Conservation (phyloP, 345 rosid species). For the Odontarrhena argentea region DNA sequence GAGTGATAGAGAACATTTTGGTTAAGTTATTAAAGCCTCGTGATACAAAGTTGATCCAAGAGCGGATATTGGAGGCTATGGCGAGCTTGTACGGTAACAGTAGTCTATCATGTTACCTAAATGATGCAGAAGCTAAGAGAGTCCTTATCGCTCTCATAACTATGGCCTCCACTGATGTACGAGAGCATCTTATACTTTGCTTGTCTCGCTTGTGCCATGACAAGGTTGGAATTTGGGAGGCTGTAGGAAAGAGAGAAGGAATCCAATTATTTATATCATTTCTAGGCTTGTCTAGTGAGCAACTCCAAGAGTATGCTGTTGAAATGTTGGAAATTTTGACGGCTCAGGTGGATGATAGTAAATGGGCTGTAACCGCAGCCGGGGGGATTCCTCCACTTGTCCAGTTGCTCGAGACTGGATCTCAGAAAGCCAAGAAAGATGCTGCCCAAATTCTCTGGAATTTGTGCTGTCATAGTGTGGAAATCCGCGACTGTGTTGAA, state of each 20-base stretch:
- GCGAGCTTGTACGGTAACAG: slow-evolving; percentile 80
- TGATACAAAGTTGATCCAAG: slow-evolving; percentile 67
- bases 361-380: slow-evolving; percentile 96
- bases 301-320: slow-evolving; percentile 86
- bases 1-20: slow-evolving; percentile 57
- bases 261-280: slow-evolving; percentile 76
- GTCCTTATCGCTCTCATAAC: slow-evolving; percentile 78
- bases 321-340: slow-evolving; percentile 69
- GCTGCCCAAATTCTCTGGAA: slow-evolving; percentile 77
- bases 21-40: slow-evolving; percentile 65
- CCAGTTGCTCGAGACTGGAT: slow-evolving; percentile 78
- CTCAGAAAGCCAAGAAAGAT: slow-evolving; percentile 79
- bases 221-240: slow-evolving; percentile 69
- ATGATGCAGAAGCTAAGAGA: slow-evolving; percentile 78
- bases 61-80: slow-evolving; percentile 89
- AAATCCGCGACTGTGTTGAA: slow-evolving; percentile 84
- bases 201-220: slow-evolving; percentile 61
- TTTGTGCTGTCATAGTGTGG: slow-evolving; percentile 85
- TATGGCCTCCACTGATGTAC: slow-evolving; percentile 68
- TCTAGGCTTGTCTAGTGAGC: slow-evolving; percentile 85
- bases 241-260: slow-evolving; percentile 82
- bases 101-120: slow-evolving; percentile 54
- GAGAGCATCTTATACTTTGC: slow-evolving; percentile 62
- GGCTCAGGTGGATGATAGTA: slow-evolving; percentile 84
- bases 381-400: slow-evolving; percentile 97